Percentiles rank a stretch among this genome's conserved stretches.
These are phyloP conservation scores for Liquidambar formosana DNA, from an alignment of 164 flowering plant genomes.

Conservation along the genomic window DNA sequence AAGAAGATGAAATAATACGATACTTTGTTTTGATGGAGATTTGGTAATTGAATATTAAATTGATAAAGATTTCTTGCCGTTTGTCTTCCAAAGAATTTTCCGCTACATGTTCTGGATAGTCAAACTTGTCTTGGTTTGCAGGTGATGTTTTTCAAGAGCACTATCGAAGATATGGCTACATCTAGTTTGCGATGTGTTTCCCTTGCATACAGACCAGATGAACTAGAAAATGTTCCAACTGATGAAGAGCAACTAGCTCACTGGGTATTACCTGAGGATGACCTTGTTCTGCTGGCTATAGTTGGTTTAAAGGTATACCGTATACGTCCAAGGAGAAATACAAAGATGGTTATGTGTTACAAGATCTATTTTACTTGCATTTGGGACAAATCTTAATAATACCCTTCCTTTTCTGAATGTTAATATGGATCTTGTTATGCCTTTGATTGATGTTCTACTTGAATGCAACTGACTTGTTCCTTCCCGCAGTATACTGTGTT, in stretches of 20 bases:
- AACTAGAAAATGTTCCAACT: conserved; percentile 55
- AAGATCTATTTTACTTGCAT: neutral
- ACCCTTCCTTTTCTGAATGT: no score
- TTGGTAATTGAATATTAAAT: no score
- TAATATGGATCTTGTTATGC: no score
- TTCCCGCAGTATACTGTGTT: no score
- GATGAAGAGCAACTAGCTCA: conserved; percentile 55
- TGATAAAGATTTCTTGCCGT: no score
- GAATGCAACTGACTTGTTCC: no score
- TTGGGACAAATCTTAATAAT: neutral
- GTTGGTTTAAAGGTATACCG: conserved; percentile 92
- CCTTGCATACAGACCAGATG: conserved; percentile 64
- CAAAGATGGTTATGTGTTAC: neutral
- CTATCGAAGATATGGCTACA: conserved; percentile 86
- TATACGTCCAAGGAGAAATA: conserved; percentile 16
- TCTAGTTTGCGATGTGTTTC: conserved; percentile 89
- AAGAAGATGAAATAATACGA: no score
- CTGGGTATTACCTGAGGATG: conserved; percentile 84
- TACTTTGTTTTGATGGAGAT: no score
- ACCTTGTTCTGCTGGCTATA: conserved; percentile 79
- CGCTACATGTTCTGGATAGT: no score
- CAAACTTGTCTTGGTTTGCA: conserved; percentile 22
- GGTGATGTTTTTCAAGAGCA: conserved; percentile 48
- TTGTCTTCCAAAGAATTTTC: no score
- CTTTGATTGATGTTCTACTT: no score